Evolutionary conservation across 306 rosid genomes (phyloP).

Genomic region (Sophora flavescens): DNA sequence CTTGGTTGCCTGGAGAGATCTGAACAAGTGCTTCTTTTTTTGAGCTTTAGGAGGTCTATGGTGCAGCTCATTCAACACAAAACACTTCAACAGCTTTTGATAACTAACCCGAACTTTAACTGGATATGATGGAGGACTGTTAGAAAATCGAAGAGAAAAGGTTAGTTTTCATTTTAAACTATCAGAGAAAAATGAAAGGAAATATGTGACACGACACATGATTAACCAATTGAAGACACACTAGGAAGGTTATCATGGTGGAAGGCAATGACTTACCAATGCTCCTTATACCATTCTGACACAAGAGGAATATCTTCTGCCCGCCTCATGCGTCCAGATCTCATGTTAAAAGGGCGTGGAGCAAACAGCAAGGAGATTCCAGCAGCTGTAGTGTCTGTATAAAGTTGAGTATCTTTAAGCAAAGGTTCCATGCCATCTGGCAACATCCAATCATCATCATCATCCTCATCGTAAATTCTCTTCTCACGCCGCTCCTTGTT

Average conservation of each 20-base stretch:
- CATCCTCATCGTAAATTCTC: slow-evolving; percentile 81
- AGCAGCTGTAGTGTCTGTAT: slow-evolving; percentile 97
- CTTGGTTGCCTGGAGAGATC: slow-evolving; percentile 97
- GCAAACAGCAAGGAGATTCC: slow-evolving; percentile 94
- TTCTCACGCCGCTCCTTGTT: slow-evolving; percentile 94
- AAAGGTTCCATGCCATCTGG: slow-evolving; percentile 97
- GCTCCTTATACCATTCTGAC: slow-evolving; percentile 99
- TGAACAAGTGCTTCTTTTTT: slow-evolving; percentile 92
- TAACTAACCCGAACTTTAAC: slow-evolving; percentile 99
- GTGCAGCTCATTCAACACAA: slow-evolving; percentile 96
- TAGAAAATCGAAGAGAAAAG: slow-evolving; percentile 16
- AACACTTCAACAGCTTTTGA: slow-evolving; percentile 92
- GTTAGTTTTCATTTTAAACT: slow-evolving; percentile 4
- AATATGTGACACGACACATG: background rate
- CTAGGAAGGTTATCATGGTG: background rate
- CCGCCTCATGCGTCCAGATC: slow-evolving; percentile 96
- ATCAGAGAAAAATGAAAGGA: background rate
- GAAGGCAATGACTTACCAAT: slow-evolving; percentile 66
- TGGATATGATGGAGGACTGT: slow-evolving; percentile 98
- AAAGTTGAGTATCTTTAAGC: slow-evolving; percentile 83
- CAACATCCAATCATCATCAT: slow-evolving; percentile 78
- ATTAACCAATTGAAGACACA: background rate
- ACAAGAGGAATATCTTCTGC: slow-evolving; percentile 98
- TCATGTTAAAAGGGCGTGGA: slow-evolving; percentile 99
- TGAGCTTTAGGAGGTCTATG: slow-evolving; percentile 99